These are phyloP conservation scores for Eleusine coracana DNA, from an alignment of 176 grass and related monocot genomes.

Conservation along the genomic window DNA sequence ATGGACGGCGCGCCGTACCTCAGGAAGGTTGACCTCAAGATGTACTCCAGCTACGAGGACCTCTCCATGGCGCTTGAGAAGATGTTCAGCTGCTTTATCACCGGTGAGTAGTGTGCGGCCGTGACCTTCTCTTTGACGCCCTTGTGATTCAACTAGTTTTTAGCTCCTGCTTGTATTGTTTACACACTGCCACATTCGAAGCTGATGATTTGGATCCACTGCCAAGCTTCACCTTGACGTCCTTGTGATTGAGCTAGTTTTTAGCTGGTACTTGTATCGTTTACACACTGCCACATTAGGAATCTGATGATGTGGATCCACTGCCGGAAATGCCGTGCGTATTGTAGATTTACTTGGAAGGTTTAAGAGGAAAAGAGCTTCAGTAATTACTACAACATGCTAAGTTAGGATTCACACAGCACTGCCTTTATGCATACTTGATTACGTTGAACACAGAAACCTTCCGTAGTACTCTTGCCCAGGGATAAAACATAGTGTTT, in stretches of 20 bases:
- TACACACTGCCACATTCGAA: too few relatives aligned
- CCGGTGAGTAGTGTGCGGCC: constrained; percentile 36
- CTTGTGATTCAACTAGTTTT: not conserved
- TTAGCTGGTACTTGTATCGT: not conserved
- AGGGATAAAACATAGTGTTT: not conserved
- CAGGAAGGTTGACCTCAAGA: constrained; percentile 76
- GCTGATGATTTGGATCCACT: constrained; percentile 12
- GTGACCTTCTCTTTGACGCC: not conserved
- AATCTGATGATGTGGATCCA: constrained; percentile 9
- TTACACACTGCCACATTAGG: not conserved
- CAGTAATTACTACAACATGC: not conserved
- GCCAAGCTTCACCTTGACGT: not conserved
- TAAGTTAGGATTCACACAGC: not conserved
- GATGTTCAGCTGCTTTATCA: constrained; percentile 83
- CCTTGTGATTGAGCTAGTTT: too few relatives aligned
- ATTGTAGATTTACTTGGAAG: constrained; percentile 12
- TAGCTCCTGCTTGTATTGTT: not conserved
- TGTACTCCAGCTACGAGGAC: constrained; percentile 60
- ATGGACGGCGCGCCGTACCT: constrained; percentile 82
- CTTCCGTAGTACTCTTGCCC: not conserved
- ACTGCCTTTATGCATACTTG: not conserved
- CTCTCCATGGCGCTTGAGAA: constrained; percentile 64
- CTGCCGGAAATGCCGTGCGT: not conserved
- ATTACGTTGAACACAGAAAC: not conserved
- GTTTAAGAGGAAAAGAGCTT: not conserved